Evolutionary conservation across 2,329 filamentous ascomycete species (phyloP).

Genomic region (Alternaria alternata): DNA sequence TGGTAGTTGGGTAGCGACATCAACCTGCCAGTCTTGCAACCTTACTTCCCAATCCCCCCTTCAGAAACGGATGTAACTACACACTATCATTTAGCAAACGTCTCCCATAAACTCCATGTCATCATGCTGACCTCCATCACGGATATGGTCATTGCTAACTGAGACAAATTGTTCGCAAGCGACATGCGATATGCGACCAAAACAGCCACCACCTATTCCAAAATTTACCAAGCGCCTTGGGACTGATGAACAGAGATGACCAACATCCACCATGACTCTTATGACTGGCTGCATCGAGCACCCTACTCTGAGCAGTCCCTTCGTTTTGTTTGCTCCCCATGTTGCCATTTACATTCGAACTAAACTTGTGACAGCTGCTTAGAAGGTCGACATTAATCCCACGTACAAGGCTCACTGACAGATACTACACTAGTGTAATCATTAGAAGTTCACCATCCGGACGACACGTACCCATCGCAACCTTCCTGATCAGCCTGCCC

Average conservation of each 20-base stretch:
- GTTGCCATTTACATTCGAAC: neutral
- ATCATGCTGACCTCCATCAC: neutral
- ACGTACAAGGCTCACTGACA: too few relatives aligned
- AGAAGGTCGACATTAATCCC: neutral
- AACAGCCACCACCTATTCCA: neutral
- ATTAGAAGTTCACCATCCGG: neutral
- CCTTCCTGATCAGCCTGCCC: too few relatives aligned
- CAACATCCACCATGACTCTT: neutral
- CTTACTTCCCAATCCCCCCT: neutral
- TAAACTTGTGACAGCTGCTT: neutral
- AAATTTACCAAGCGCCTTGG: neutral
- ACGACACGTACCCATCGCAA: neutral
- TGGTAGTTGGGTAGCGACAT: neutral
- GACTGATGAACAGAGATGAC: too few relatives aligned
- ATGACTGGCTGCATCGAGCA: neutral
- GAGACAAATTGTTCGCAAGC: neutral
- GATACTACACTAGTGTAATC: neutral
- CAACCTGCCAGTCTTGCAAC: neutral
- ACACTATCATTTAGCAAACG: slow-evolving; percentile 5
- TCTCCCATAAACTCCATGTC: neutral
- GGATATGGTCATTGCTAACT: neutral
- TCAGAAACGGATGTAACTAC: neutral
- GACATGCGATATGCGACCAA: neutral
- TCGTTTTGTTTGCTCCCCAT: neutral
- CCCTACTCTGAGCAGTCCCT: neutral